Conservation (phyloP, 2,329 filamentous ascomycete genomes). For the Ophiostoma pallidulum region DNA sequence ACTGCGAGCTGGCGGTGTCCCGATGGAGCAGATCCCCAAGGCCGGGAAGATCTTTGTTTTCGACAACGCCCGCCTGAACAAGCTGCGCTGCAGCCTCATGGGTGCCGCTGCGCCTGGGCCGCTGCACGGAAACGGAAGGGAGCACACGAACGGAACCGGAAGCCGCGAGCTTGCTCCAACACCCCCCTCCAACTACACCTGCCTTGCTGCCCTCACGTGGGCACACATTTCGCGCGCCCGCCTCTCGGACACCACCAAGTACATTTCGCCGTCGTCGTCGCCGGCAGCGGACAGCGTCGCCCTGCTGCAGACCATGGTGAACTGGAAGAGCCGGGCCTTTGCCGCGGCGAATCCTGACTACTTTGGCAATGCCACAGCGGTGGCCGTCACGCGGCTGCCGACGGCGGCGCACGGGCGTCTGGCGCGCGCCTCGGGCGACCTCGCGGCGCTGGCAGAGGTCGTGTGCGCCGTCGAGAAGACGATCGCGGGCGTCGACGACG, state of each 20-base stretch:
- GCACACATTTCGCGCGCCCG: conserved; percentile 30
- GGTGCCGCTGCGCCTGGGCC: background rate
- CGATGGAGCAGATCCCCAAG: conserved; percentile 25
- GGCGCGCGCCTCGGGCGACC: conserved; percentile 10
- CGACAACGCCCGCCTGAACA: conserved; percentile 23
- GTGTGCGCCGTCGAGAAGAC: conserved; percentile 22
- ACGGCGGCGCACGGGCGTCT: background rate
- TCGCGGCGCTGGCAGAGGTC: conserved; percentile 23
- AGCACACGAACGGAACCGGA: no score
- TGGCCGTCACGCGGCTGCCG: conserved; percentile 25
- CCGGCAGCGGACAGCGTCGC: conserved; percentile 13
- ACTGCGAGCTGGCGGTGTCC: conserved; percentile 19
- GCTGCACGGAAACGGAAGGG: background rate
- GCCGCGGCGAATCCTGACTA: conserved; percentile 24
- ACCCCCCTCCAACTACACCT: conserved; percentile 30
- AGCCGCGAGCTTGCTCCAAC: background rate
- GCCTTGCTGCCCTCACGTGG: conserved; percentile 32
- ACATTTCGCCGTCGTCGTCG: background rate
- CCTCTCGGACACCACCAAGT: conserved; percentile 12
- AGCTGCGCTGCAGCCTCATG: conserved; percentile 22
- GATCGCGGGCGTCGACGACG: conserved; percentile 31
- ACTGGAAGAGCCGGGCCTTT: conserved; percentile 31
- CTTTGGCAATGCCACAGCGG: conserved; percentile 34
- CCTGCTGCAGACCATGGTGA: conserved; percentile 32
- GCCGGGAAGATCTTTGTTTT: conserved; percentile 35